These are phyloP conservation scores for Tricholoma flavovirens DNA, from an alignment of 768 basidiomycete species.

Conservation along the genomic window DNA sequence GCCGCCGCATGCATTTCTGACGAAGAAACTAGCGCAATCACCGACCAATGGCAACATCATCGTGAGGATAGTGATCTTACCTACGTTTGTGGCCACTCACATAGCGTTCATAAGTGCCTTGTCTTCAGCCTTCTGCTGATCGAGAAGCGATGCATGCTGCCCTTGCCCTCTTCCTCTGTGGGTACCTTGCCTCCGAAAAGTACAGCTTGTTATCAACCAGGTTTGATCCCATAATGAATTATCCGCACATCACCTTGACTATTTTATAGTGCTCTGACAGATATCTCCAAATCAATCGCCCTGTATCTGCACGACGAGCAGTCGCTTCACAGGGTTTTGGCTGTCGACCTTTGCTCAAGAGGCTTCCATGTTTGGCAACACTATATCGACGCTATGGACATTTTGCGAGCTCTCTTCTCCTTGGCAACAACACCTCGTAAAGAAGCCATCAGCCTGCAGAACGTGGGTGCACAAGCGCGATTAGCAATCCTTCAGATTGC, in stretches of 20 bases:
- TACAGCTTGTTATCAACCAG: conserved; percentile 68
- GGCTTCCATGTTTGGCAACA: conserved; percentile 95
- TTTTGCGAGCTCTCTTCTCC: conserved; percentile 77
- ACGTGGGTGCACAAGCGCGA: conserved; percentile 73
- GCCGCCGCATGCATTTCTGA: conserved; percentile 63
- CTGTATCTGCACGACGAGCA: conserved; percentile 72
- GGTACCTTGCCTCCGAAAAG: conserved; percentile 76
- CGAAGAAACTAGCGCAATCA: conserved; percentile 44
- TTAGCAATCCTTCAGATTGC: conserved; percentile 83
- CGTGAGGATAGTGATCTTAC: not conserved
- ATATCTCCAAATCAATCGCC: conserved; percentile 79
- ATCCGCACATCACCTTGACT: conserved; percentile 1
- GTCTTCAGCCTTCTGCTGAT: conserved; percentile 53
- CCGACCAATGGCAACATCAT: conserved; percentile 14
- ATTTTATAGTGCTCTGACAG: conserved; percentile 59
- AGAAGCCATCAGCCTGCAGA: conserved; percentile 61
- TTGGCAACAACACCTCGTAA: conserved; percentile 71
- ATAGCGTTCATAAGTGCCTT: conserved; percentile 58
- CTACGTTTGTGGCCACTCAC: conserved; percentile 32
- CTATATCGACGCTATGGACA: conserved; percentile 84
- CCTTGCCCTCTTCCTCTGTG: conserved; percentile 74
- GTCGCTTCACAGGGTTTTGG: conserved; percentile 61
- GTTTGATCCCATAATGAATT: conserved; percentile 32
- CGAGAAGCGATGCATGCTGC: conserved; percentile 56
- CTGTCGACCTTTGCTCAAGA: conserved; percentile 84